A percentile compares a stretch with the other conserved stretches of the same genome.
Conservation (phyloP, 345 rosid genomes). For the Eucalyptus tenuipes region DNA sequence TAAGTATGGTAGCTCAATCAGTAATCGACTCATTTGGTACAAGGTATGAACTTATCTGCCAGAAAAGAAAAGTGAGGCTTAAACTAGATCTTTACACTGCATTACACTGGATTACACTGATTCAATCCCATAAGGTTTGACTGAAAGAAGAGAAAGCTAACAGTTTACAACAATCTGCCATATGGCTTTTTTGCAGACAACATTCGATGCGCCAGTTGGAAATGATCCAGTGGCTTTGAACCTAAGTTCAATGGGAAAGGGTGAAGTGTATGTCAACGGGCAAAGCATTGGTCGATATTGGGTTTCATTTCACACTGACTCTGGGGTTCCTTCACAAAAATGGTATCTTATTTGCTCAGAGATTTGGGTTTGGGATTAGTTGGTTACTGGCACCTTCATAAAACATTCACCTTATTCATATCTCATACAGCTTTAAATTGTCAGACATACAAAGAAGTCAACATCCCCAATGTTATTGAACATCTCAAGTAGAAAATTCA, state of each 20-base stretch:
- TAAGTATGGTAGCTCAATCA: conserved; percentile 17
- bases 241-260: conserved; percentile 71
- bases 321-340: conserved; percentile 54
- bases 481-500: background rate
- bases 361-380: background rate
- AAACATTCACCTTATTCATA: background rate
- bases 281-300: conserved; percentile 75
- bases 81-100: background rate
- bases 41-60: conserved; percentile 32
- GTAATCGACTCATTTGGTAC: conserved; percentile 58
- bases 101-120: background rate
- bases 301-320: conserved; percentile 42
- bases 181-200: conserved; percentile 19
- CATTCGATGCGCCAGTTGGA: conserved; percentile 52
- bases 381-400: background rate
- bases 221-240: conserved; percentile 47
- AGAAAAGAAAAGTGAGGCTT: background rate
- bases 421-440: background rate
- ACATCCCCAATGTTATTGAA: background rate
- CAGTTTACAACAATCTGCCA: background rate
- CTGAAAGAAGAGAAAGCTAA: background rate
- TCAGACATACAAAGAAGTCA: background rate
- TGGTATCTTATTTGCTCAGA: conserved; percentile 17
- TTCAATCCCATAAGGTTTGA: background rate
- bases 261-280: conserved; percentile 78